Percentiles rank a stretch among this genome's conserved stretches.
These are phyloP conservation scores for Sedum album DNA, from an alignment of 164 flowering plant genomes.

Conservation along the genomic window DNA sequence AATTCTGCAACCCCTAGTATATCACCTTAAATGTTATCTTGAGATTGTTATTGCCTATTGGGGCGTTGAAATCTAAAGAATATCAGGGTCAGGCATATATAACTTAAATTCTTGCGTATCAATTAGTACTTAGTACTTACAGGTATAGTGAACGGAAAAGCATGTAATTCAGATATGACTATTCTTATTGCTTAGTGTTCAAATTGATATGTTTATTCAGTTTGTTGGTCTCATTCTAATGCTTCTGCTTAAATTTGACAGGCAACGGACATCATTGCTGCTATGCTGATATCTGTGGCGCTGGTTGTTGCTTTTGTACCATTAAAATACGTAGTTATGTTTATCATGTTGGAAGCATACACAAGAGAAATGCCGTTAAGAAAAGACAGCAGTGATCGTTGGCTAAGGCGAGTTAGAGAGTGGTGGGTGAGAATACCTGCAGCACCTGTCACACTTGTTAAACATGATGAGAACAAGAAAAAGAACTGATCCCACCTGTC, in stretches of 20 bases:
- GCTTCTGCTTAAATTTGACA: slow-evolving; percentile 17
- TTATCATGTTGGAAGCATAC: slow-evolving; percentile 42
- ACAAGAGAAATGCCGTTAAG: slow-evolving; percentile 72
- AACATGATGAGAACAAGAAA: slow-evolving; percentile 44
- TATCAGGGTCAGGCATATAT: too few species aligned
- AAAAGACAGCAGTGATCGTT: slow-evolving; percentile 45
- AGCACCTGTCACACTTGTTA: slow-evolving; percentile 69
- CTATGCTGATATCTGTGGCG: slow-evolving; percentile 35
- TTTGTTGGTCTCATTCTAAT: neutral
- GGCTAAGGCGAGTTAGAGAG: slow-evolving; percentile 57
- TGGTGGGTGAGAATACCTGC: slow-evolving; percentile 90
- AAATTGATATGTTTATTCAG: neutral
- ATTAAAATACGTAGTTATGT: slow-evolving; percentile 24
- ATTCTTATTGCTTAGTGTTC: neutral
- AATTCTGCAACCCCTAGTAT: too few species aligned
- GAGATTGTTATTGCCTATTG: too few species aligned
- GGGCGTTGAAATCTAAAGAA: too few species aligned
- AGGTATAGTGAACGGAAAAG: neutral
- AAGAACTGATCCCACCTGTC: slow-evolving; percentile 21
- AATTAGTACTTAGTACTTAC: neutral
- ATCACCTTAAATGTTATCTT: too few species aligned
- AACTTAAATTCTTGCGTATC: too few species aligned
- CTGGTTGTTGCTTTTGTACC: slow-evolving; percentile 45
- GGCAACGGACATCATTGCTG: slow-evolving; percentile 60
- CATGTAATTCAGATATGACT: neutral